Base-by-base conservation (phyloP, 2,329 filamentous ascomycete genomes). In the Torrubiellomyces zombiae region DNA sequence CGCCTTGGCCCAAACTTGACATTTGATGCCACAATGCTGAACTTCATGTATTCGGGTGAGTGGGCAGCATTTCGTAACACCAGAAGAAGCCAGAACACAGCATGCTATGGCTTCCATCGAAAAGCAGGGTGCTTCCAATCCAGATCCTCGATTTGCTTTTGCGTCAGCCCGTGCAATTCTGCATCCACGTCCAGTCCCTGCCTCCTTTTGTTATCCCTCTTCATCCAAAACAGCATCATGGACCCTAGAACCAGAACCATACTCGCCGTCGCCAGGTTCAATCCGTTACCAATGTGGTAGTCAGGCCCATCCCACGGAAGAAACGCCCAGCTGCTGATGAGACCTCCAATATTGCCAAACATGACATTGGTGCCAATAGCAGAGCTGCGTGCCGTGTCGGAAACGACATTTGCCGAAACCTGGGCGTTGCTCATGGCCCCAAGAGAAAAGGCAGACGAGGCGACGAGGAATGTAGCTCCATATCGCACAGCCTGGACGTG, bases 341-440 rank as follows among this genome's bases (percentile, higher is more conserved):
- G 44, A 0, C 75, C 76, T 3, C 76, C 76, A n/a, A 80, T 42
- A 27, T 79, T 80, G 15, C 75, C 76, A 14, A 77, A 52, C 73
- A 80, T 79, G 39, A 80, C 47, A 23, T 68, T 70, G 0, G 63
- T 65, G 8, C 67, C 73, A 21, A 80, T 75, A 4, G 71, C 72
- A 1, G 69, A 62, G 7, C 67, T 68, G 9, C 75, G 61, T 0
- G 75, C 70, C 0, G 75, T 77, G 36, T 81, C 76, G 4, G 68
- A 71, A 6, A 79, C 63, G 0, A 81, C 73, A 35, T 80, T 80
- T 6, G 73, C 75, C 0, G 72, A 67, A 1, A 65, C 68, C 28
- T 79, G 63, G 0, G 74, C 74, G 33, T 75, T 78, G 35, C 63
- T 66, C 9, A 81, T 58, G 0, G 74, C 60, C 0, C 73, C 75